phyloP scores from a whole-genome alignment of 306 rosid genomes.

The Lathyrus sativus region DNA sequence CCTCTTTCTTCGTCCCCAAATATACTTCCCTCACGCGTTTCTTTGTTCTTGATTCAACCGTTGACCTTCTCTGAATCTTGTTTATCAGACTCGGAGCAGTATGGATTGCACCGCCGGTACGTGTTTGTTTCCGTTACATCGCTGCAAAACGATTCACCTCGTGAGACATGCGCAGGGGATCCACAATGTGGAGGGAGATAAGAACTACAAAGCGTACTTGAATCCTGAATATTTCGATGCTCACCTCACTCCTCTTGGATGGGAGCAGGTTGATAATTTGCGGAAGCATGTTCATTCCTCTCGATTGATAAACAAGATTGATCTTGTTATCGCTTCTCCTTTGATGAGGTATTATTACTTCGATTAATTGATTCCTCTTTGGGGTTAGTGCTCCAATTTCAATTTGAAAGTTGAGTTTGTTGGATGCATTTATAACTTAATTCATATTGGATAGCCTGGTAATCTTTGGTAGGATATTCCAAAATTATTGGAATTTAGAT shows the following conservation, averaged over 20 bases:
- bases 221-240: conserved; percentile 76
- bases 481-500: conserved; percentile 2
- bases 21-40: background rate
- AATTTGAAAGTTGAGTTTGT: conserved; percentile 20
- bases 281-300: conserved; percentile 48
- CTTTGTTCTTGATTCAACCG: background rate
- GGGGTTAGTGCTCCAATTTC: conserved; percentile 6
- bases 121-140: conserved; percentile 61
- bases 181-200: conserved; percentile 92
- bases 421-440: background rate
- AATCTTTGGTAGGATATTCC: background rate
- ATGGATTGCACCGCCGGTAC: conserved; percentile 58
- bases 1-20: background rate
- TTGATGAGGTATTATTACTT: conserved; percentile 33
- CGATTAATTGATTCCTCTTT: background rate
- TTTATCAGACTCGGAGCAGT: background rate
- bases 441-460: background rate
- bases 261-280: conserved; percentile 67
- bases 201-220: conserved; percentile 61
- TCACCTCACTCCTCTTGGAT: conserved; percentile 79
- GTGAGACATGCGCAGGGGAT: conserved; percentile 97
- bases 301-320: conserved; percentile 40
- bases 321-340: conserved; percentile 54
- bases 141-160: conserved; percentile 75
- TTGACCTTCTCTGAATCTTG: background rate